Base-by-base conservation (phyloP, 2,329 filamentous ascomycete genomes). In the Sporothrix brunneoviolacea region DNA sequence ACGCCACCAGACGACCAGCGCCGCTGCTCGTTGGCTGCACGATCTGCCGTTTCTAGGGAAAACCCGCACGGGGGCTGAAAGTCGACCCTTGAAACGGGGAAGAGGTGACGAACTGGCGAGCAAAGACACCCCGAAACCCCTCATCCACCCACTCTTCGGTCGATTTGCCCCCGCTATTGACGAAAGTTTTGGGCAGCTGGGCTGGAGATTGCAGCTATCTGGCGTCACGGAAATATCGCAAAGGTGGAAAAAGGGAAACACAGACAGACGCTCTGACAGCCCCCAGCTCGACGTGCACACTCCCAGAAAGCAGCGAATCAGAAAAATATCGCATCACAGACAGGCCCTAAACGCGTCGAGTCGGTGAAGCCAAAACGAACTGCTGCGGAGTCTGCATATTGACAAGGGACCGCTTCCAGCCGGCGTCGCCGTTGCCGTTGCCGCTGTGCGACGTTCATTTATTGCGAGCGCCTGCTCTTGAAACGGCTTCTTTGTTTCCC, bases 311-410 rank as follows among this genome's bases (percentile, higher is more conserved):
- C 48, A 18, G 41, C 37, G 50, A 49, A 48, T 40, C 19, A 42
- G 28, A 44, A 43, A 51, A 53, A 53, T 48, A 53, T 53, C 47
- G 42, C 51, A 53, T 28, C 24, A 15, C 39, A 39, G 28, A n/a
- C 45, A 42, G 16, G 27, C 37, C 38, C 44, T 36, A 22, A 21
- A 43, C 36, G 38, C 30, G 19, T 19, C 37, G 37, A 49, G 44
- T 54, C 52, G 52, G 52, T 54, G 32, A 48, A 39, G 39, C 50
- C 50, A 40, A 52, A 52, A 39, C 27, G 27, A 43, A 40, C 40
- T 33, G 24, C 50, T 48, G 50, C 50, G 42, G 35, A 38, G n/a
- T 40, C 27, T 28, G 24, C 42, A 33, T 33, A 27, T 38, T 28
- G 48, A 40, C 48, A 24, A 51, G 40, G 48, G 38, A 32, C 37